Conservation (phyloP, 2,329 filamentous ascomycete species). For the Penicillium sp. region DNA sequence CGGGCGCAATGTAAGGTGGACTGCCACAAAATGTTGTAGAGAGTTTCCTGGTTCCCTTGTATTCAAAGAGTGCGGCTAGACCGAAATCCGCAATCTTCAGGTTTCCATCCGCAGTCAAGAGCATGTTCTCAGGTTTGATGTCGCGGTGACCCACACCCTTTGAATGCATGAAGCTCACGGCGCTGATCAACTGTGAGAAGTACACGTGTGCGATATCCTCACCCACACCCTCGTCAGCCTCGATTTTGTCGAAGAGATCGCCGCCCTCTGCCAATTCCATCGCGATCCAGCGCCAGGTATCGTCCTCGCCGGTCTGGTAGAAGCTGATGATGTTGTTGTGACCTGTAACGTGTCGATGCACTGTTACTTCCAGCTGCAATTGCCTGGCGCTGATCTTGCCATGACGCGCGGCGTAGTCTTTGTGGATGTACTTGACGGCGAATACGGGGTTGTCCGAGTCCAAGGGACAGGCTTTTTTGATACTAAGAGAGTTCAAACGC, state of each 20-base stretch:
- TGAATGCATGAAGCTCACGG: slow-evolving; percentile 90
- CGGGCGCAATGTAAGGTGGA: slow-evolving; percentile 94
- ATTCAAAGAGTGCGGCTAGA: slow-evolving; percentile 86
- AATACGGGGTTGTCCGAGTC: slow-evolving; percentile 69
- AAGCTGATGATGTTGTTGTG: slow-evolving; percentile 94
- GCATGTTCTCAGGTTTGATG: slow-evolving; percentile 90
- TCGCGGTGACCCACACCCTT: slow-evolving; percentile 92
- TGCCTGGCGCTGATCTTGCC: slow-evolving; percentile 86
- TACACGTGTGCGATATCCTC: slow-evolving; percentile 95
- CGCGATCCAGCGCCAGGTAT: slow-evolving; percentile 89
- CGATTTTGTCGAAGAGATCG: slow-evolving; percentile 98
- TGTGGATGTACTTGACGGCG: slow-evolving; percentile 98
- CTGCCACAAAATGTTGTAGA: slow-evolving; percentile 90
- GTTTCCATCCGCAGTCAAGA: slow-evolving; percentile 76
- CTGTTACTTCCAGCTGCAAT: slow-evolving; percentile 81
- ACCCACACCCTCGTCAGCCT: slow-evolving; percentile 90
- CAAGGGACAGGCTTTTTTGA: slow-evolving; percentile 84
- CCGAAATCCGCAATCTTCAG: slow-evolving; percentile 97
- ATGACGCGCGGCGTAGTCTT: slow-evolving; percentile 83
- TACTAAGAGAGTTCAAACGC: slow-evolving; percentile 48
- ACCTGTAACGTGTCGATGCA: slow-evolving; percentile 81
- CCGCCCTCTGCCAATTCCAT: slow-evolving; percentile 96
- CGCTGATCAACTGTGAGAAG: slow-evolving; percentile 84
- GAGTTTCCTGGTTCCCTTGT: slow-evolving; percentile 74
- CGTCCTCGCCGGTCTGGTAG: slow-evolving; percentile 80